These are phyloP conservation scores for Turnera subulata DNA, from an alignment of 345 rosid genomes.

Conservation along the genomic window DNA sequence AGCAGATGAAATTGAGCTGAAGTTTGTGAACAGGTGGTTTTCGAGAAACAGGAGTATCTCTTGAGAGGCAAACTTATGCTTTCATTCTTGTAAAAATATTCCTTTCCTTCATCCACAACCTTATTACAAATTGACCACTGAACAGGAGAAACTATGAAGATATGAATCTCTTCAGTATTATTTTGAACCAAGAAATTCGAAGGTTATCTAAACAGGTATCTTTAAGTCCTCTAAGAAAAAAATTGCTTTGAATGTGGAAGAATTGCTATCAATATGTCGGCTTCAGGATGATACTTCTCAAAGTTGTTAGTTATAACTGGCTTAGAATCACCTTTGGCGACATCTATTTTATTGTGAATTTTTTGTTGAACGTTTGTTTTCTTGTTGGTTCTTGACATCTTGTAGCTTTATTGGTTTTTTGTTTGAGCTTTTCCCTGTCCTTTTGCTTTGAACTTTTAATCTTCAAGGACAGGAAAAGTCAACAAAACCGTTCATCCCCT, in stretches of 20 bases:
- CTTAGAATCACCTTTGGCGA: not conserved
- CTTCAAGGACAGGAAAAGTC: too few species aligned
- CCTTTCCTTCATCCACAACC: too few species aligned
- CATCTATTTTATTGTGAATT: not conserved
- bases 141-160: conserved; percentile 87
- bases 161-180: conserved; percentile 71
- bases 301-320: not conserved
- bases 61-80: not conserved
- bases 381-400: not conserved
- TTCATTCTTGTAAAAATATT: conserved; percentile 3
- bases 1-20: conserved; percentile 94
- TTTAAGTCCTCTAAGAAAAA: not conserved
- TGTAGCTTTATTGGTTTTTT: not conserved
- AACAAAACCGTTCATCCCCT: too few species aligned
- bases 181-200: conserved; percentile 91
- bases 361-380: not conserved
- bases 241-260: not conserved
- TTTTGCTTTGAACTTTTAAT: not conserved
- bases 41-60: not conserved
- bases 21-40: conserved; percentile 83
- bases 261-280: not conserved
- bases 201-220: conserved; percentile 80
- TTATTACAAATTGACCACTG: conserved; percentile 16
- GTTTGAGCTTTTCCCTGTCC: not conserved
- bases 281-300: not conserved